Base-by-base conservation (phyloP, 108 stramenopile genomes). In the Fistulifera solaris region DNA sequence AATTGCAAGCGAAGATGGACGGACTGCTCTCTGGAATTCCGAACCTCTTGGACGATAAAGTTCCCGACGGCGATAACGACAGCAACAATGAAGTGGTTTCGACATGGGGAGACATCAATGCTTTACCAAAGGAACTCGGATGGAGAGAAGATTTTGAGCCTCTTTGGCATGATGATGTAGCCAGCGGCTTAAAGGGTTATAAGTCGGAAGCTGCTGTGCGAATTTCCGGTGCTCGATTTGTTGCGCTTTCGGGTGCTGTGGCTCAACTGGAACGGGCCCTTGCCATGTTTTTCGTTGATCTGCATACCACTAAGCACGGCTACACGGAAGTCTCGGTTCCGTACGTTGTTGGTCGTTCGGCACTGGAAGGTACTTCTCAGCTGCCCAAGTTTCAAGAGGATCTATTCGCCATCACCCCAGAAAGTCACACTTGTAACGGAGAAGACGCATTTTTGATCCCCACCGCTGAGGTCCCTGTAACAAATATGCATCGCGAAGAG, bases 341-440 rank as follows among this genome's bases (percentile, higher is more conserved):
- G 14, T 62, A 71, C 2, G 71, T 98, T 18, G 97, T 98, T 0
- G 68, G 86, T 3, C 68, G 93, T 38, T 81, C 85, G 24, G 84
- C 92, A 2, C 63, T 98, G 54, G 81, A 88, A 72, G 95, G 94
- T 25, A 98, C 97, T 14, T 94, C 94, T 17, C 97, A 98, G 48
- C 67, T 98, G 12, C 97, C 97, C 40, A 98, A 98, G 54, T 98
- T 98, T 56, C 87, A 98, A 71, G 84, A 94, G 12, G 97, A 98
- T 59, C 63, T 98, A 21, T 98, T 98, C 73, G 79, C 83, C 61
- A 85, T 94, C 48, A 56, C 72, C 10, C 70, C 75, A 10, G 72
- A 80, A 35, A 71, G 68, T 27, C 89, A 91, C 51, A 87, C 85
- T n/a, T 87, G 85, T 76, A 98, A 95, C 58, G 94, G 94, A 40